Evolutionary conservation across 2,329 filamentous ascomycete species (phyloP).

Genomic region (Rhexocercosporidium sp.): DNA sequence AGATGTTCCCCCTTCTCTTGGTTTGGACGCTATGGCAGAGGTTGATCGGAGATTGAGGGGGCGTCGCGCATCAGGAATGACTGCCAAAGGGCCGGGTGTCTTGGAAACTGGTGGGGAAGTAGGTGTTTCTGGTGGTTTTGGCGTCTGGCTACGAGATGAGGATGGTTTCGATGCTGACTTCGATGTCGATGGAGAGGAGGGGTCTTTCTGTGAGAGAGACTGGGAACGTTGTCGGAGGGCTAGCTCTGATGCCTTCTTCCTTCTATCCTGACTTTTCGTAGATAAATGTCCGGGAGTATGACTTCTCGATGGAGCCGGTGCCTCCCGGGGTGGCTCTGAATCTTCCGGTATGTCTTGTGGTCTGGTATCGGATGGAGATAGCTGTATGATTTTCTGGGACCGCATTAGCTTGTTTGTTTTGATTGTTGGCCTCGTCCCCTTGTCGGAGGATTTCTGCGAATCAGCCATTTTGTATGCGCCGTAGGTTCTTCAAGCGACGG

Average conservation of each 20-base stretch:
- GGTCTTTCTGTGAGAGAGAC: slow-evolving; percentile 40
- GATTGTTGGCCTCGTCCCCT: slow-evolving; percentile 42
- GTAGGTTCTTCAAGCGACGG: slow-evolving; percentile 29
- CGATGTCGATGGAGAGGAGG: slow-evolving; percentile 32
- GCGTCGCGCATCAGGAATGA: slow-evolving; percentile 43
- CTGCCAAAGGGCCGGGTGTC: slow-evolving; percentile 26
- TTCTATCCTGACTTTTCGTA: slow-evolving; percentile 55
- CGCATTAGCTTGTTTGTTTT: slow-evolving; percentile 53
- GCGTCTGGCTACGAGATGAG: slow-evolving; percentile 23
- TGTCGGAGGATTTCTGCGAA: slow-evolving; percentile 37
- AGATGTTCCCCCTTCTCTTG: slow-evolving; percentile 30
- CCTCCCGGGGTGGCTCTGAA: slow-evolving; percentile 44
- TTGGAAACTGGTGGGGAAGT: slow-evolving; percentile 30
- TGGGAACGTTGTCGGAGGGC: slow-evolving; percentile 43
- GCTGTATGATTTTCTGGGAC: slow-evolving; percentile 57
- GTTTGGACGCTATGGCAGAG: slow-evolving; percentile 41
- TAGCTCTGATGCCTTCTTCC: slow-evolving; percentile 40
- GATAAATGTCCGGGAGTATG: slow-evolving; percentile 67
- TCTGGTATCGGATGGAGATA: slow-evolving; percentile 45
- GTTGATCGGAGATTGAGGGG: slow-evolving; percentile 57
- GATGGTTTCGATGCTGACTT: slow-evolving; percentile 32
- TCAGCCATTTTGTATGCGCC: slow-evolving; percentile 43
- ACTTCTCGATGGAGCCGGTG: slow-evolving; percentile 53
- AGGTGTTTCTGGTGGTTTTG: slow-evolving; percentile 28
- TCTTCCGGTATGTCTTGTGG: slow-evolving; percentile 45